These are phyloP conservation scores for Trametes versicolor DNA, from an alignment of 1,284 basidiomycete species.

Conservation along the genomic window DNA sequence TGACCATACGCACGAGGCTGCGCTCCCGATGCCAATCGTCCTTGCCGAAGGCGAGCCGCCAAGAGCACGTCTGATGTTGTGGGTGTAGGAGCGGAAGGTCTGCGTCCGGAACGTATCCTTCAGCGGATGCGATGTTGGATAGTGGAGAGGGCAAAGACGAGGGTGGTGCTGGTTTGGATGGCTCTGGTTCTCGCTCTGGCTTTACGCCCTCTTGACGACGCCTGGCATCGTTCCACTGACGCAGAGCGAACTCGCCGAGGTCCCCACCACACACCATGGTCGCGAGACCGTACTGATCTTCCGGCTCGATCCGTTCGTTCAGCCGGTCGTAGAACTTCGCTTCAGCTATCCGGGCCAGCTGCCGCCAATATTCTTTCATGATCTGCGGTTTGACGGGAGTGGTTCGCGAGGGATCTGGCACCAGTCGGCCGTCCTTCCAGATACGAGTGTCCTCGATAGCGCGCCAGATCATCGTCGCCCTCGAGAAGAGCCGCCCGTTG, in stretches of 20 bases:
- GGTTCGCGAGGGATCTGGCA: not conserved
- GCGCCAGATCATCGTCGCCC: constrained; percentile 9
- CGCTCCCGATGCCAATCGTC: constrained; percentile 16
- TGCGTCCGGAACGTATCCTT: not conserved
- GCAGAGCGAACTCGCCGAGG: constrained; percentile 1
- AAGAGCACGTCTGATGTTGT: constrained; percentile 21
- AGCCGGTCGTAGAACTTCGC: constrained; percentile 13
- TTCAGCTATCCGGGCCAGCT: constrained; percentile 8
- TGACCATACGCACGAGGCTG: constrained; percentile 27
- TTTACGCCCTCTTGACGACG: too few relatives aligned
- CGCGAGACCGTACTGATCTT: not conserved
- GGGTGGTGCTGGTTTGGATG: not conserved
- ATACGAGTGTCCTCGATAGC: constrained; percentile 4
- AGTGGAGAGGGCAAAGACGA: too few relatives aligned
- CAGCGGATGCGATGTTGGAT: too few relatives aligned
- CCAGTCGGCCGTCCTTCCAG: not conserved
- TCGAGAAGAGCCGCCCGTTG: constrained; percentile 6
- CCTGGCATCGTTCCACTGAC: constrained; percentile 2
- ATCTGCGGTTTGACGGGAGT: not conserved
- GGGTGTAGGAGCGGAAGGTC: not conserved
- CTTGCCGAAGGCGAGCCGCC: not conserved
- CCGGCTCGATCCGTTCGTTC: not conserved
- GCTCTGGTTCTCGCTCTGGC: not conserved
- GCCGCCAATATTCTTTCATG: constrained; percentile 23
- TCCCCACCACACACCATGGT: constrained; percentile 8